A percentile compares a stretch with the other conserved stretches of the same genome.
Conservation (phyloP, 768 basidiomycete species). For the Mycena albidolilacea region DNA sequence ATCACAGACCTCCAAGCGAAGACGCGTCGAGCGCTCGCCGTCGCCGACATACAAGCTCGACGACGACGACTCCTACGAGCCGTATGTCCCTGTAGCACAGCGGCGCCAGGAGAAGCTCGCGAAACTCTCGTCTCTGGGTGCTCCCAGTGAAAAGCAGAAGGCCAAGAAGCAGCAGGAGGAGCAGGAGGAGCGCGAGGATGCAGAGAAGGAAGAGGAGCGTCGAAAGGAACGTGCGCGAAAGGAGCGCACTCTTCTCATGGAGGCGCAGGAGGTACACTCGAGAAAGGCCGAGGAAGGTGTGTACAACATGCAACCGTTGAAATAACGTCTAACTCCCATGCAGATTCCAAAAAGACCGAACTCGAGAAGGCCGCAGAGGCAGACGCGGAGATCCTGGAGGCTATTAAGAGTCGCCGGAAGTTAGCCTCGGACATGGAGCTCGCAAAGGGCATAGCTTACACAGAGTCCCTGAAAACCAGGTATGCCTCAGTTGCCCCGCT, state of each 20-base stretch:
- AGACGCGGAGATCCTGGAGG: conserved; percentile 92
- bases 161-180: conserved; percentile 70
- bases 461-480: conserved; percentile 88
- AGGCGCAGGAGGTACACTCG: conserved; percentile 95
- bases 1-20: conserved; percentile 59
- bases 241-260: conserved; percentile 90
- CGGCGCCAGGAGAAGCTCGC: conserved; percentile 86
- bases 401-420: conserved; percentile 92
- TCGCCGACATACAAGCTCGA: conserved; percentile 76
- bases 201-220: conserved; percentile 84
- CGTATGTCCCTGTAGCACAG: conserved; percentile 91
- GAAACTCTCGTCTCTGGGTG: conserved; percentile 76
- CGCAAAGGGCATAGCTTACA: conserved; percentile 93
- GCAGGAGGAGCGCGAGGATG: conserved; percentile 79
- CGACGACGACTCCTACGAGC: conserved; percentile 79
- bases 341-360: conserved; percentile 90
- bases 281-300: conserved; percentile 86
- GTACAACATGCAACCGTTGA: conserved; percentile 30
- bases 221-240: conserved; percentile 82
- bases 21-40: conserved; percentile 68
- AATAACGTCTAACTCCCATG: conserved; percentile 15
- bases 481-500: conserved; percentile 47
- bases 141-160: conserved; percentile 67
- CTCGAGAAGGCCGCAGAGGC: conserved; percentile 89
- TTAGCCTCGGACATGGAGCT: conserved; percentile 94